Evolutionary conservation across 2,329 filamentous ascomycete species (phyloP).

Genomic region (Balansia obtecta): DNA sequence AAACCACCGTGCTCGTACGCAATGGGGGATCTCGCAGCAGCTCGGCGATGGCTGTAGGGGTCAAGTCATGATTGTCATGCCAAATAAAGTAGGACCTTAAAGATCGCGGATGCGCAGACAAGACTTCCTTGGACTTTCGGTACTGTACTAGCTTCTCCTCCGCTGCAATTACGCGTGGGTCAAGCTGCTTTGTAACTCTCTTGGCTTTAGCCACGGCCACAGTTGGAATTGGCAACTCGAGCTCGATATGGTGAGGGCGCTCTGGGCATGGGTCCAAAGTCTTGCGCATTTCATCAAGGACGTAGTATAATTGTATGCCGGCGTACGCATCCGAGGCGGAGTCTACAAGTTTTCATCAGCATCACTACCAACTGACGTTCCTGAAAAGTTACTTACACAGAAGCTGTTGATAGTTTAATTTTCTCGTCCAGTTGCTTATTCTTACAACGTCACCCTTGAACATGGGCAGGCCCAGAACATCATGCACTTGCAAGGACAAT

Average conservation of each 20-base stretch:
- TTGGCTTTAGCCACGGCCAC: slow-evolving; percentile 9
- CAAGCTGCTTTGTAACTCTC: slow-evolving; percentile 10
- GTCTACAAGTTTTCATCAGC: slow-evolving; percentile 31
- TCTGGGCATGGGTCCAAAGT: slow-evolving; percentile 58
- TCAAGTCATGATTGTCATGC: slow-evolving; percentile 38
- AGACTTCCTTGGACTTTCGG: slow-evolving; percentile 15
- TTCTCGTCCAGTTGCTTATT: slow-evolving; percentile 59
- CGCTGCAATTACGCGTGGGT: slow-evolving; percentile 31
- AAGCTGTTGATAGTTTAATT: slow-evolving; percentile 52
- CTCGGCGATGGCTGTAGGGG: slow-evolving; percentile 35
- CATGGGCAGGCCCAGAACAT: slow-evolving; percentile 61
- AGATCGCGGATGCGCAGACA: slow-evolving; percentile 17
- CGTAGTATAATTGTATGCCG: slow-evolving; percentile 58
- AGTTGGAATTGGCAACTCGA: slow-evolving; percentile 48
- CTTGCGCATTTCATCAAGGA: slow-evolving; percentile 56
- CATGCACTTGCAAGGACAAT: slow-evolving; percentile 56
- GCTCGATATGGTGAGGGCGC: slow-evolving; percentile 55
- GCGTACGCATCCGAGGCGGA: slow-evolving; percentile 79
- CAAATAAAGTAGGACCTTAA: slow-evolving; percentile 54
- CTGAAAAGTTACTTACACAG: slow-evolving; percentile 41
- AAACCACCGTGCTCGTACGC: slow-evolving; percentile 38
- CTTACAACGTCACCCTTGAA: slow-evolving; percentile 61
- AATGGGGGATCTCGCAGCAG: slow-evolving; percentile 50
- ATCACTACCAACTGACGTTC: background rate
- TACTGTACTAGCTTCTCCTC: slow-evolving; percentile 27